phyloP scores from a whole-genome alignment of 495 filamentous ascomycete species.

The Penicillium longicatenatum region DNA sequence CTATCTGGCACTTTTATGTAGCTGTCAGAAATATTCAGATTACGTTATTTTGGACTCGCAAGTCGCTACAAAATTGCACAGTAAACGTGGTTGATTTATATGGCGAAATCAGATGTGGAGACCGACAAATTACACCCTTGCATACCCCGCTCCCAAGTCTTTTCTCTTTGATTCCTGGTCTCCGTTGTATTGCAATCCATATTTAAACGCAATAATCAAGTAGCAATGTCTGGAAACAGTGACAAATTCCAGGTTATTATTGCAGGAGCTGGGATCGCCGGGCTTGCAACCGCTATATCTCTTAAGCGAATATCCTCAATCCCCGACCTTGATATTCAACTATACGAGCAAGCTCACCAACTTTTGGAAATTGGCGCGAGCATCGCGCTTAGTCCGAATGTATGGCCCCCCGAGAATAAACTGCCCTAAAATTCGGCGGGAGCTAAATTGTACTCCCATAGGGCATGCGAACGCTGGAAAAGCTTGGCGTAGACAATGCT shows the following conservation, averaged over 20 bases:
- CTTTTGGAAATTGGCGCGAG: conserved; percentile 51
- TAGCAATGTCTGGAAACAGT: conserved; percentile 15
- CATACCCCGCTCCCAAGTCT: not conserved
- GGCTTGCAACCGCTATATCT: conserved; percentile 47
- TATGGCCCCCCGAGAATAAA: conserved; percentile 5
- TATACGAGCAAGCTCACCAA: conserved; percentile 50
- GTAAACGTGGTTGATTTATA: conserved; percentile 26
- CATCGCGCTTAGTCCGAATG: conserved; percentile 54
- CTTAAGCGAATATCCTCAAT: conserved; percentile 31
- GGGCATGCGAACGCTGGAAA: conserved; percentile 50
- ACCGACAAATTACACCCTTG: not conserved
- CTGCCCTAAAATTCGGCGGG: not conserved
- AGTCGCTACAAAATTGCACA: conserved; percentile 22
- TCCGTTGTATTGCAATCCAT: not conserved
- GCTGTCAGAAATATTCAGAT: conserved; percentile 12
- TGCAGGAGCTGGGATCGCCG: conserved; percentile 51
- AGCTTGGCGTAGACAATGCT: conserved; percentile 42
- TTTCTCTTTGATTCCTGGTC: not conserved
- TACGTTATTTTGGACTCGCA: conserved; percentile 13
- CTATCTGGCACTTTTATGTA: not conserved
- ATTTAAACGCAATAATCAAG: not conserved
- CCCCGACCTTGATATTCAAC: conserved; percentile 39
- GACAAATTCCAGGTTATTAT: conserved; percentile 42
- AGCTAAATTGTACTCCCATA: conserved; percentile 12
- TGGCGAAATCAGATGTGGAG: not conserved